Conservation (phyloP, 306 rosid genomes). For the Prunus salicina region DNA sequence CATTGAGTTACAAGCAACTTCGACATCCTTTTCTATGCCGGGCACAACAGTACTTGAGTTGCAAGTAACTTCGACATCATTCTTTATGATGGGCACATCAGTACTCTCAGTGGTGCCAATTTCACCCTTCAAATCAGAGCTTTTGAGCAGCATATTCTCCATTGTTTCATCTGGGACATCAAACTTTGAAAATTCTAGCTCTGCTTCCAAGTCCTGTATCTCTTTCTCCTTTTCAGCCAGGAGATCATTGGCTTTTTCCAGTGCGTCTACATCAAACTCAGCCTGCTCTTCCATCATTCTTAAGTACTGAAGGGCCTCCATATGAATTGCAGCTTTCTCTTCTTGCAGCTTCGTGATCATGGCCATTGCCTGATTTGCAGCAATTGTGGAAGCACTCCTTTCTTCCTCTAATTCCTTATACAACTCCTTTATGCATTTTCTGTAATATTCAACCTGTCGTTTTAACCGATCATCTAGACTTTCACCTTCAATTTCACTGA, state of each 20-base stretch:
- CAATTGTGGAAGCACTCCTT: constrained; percentile 74
- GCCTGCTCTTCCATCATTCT: constrained; percentile 99
- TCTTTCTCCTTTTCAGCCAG: constrained; percentile 75
- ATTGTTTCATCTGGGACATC: constrained; percentile 26
- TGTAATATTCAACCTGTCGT: constrained; percentile 56
- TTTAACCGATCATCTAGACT: constrained; percentile 40
- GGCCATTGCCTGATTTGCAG: constrained; percentile 87
- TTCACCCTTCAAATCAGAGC: constrained; percentile 33
- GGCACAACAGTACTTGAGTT: constrained; percentile 26
- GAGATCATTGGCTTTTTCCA: constrained; percentile 73
- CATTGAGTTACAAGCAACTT: constrained; percentile 27
- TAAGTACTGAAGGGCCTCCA: constrained; percentile 89
- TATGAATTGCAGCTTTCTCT: constrained; percentile 83
- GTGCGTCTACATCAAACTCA: constrained; percentile 78
- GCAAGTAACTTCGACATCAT: constrained; percentile 13
- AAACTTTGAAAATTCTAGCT: constrained; percentile 56
- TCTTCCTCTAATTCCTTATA: constrained; percentile 80
- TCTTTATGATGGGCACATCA: constrained; percentile 17
- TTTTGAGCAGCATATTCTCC: constrained; percentile 15
- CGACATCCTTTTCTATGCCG: constrained; percentile 10
- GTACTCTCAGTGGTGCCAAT: constrained; percentile 20
- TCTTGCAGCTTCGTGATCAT: constrained; percentile 94
- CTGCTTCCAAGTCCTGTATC: constrained; percentile 78
- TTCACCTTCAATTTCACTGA: constrained; percentile 74
- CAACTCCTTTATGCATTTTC: constrained; percentile 48